A percentile compares a stretch with the other conserved stretches of the same genome.
Evolutionary conservation across 345 rosid genomes (phyloP).

Genomic region (Eucalyptus cladocalyx): DNA sequence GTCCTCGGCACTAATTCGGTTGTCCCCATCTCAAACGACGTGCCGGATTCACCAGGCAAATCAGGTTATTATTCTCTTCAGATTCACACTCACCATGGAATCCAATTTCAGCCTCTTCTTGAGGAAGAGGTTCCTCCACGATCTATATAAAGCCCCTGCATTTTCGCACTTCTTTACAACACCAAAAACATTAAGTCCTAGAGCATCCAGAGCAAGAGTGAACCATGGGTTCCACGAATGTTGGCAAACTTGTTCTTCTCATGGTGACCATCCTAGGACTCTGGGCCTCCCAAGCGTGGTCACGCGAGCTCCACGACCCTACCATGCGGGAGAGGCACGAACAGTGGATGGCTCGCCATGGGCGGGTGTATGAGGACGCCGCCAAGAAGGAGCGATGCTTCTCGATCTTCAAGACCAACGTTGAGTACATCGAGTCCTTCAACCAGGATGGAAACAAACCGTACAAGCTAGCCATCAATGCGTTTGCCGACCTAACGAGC

Average conservation of each 20-base stretch:
- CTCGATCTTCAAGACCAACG: conserved; percentile 15
- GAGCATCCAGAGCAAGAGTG: neutral
- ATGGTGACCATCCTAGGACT: neutral
- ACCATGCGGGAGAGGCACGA: neutral
- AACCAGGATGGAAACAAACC: neutral
- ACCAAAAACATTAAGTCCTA: neutral
- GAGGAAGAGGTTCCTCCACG: neutral
- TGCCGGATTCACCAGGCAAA: neutral
- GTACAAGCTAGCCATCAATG: conserved; percentile 20
- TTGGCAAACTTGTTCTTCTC: neutral
- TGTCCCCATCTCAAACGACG: neutral
- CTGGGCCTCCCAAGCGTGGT: neutral
- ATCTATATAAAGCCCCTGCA: neutral
- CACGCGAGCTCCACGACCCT: neutral
- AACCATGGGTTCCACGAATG: neutral
- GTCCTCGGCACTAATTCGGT: neutral
- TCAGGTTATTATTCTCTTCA: neutral
- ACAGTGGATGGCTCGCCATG: neutral
- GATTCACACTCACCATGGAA: neutral
- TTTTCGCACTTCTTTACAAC: neutral
- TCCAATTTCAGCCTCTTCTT: neutral
- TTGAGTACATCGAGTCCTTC: conserved; percentile 10
- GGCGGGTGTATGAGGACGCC: neutral
- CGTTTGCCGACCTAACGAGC: conserved; percentile 20
- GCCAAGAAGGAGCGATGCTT: conserved; percentile 15